A percentile compares a stretch with the other conserved stretches of the same genome.
These are phyloP conservation scores for Pneumocystis sp. DNA, from an alignment of 1,139 yeast species.

Conservation along the genomic window DNA sequence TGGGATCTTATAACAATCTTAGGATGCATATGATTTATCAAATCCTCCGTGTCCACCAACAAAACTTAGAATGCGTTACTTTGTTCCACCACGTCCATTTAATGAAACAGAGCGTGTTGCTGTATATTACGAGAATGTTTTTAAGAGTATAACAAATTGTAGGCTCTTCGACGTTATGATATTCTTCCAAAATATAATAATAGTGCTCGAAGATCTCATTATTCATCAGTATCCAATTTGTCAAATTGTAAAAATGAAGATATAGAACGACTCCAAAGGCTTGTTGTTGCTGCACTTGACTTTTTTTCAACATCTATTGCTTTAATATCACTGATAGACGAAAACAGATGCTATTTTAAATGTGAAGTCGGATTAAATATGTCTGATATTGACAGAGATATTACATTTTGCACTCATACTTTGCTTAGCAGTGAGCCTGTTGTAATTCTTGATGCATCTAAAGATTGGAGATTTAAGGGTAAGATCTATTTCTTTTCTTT, in stretches of 20 bases:
- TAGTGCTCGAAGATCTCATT: not conserved
- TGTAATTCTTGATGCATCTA: conserved; percentile 13
- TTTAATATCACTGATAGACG: not conserved
- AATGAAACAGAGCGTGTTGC: conserved; percentile 8
- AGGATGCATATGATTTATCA: conserved; percentile 10
- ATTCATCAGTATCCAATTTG: not conserved
- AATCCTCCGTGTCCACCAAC: conserved; percentile 10
- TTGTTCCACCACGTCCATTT: conserved; percentile 11
- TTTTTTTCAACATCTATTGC: not conserved
- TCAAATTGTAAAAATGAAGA: not conserved
- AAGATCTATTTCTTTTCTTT: not conserved
- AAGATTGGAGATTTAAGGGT: conserved; percentile 15
- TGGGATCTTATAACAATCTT: not conserved
- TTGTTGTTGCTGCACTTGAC: not conserved
- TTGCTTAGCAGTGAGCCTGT: conserved; percentile 12
- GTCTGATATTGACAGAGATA: conserved; percentile 2
- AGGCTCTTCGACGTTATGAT: not conserved
- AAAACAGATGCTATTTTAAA: not conserved
- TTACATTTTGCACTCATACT: conserved; percentile 15
- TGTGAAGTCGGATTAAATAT: not conserved
- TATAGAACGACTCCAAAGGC: not conserved
- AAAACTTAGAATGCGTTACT: conserved; percentile 5
- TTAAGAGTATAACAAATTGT: not conserved
- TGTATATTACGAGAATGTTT: not conserved
- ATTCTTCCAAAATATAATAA: not conserved